Conservation (phyloP, 345 rosid species). For the Salix purpurea region DNA sequence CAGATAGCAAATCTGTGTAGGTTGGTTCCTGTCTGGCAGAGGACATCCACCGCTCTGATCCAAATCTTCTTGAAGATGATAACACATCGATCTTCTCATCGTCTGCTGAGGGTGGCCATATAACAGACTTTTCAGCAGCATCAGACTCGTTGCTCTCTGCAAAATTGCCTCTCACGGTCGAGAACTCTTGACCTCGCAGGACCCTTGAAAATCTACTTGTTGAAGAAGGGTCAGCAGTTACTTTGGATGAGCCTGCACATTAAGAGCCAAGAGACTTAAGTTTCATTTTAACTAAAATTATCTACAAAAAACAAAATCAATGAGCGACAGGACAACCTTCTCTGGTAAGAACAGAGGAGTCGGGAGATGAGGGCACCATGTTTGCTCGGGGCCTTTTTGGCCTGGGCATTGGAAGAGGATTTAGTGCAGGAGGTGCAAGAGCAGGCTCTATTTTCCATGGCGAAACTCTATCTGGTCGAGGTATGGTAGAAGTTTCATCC, state of each 20-base stretch:
- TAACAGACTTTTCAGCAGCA: conserved; percentile 28
- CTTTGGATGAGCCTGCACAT: conserved; percentile 38
- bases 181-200: conserved; percentile 54
- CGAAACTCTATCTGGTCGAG: conserved; percentile 50
- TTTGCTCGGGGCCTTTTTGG: conserved; percentile 42
- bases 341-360: conserved; percentile 36
- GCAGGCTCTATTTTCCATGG: conserved; percentile 56
- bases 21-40: conserved; percentile 27
- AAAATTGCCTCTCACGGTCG: conserved; percentile 33
- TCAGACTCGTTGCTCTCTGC: conserved; percentile 30
- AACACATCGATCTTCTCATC: conserved; percentile 25
- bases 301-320: background rate
- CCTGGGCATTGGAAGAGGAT: conserved; percentile 36
- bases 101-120: conserved; percentile 24
- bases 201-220: conserved; percentile 40
- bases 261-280: background rate
- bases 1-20: conserved; percentile 34
- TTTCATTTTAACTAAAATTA: background rate
- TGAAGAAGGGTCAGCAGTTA: conserved; percentile 31
- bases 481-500: conserved; percentile 46
- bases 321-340: conserved; percentile 29
- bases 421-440: conserved; percentile 36
- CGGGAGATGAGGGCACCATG: conserved; percentile 28
- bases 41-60: conserved; percentile 24
- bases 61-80: conserved; percentile 28